These are phyloP conservation scores for Fusarium sp. DNA, from an alignment of 2,329 filamentous ascomycete species.

Conservation along the genomic window DNA sequence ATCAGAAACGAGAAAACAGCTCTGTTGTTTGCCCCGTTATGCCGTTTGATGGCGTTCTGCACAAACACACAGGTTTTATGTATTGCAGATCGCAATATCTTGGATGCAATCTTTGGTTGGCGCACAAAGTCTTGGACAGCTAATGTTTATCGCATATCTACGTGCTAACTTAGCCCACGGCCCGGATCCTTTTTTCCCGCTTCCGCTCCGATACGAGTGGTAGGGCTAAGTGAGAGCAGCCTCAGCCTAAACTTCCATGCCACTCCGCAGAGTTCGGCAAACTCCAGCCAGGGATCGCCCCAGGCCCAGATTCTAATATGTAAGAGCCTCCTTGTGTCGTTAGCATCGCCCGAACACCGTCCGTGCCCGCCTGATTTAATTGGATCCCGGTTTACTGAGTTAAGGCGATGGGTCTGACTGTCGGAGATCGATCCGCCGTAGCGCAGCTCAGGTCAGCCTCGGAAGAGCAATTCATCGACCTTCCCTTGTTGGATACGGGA, in stretches of 20 bases:
- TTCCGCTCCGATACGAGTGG: not conserved
- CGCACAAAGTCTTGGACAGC: not conserved
- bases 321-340: no score
- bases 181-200: not conserved
- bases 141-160: no score
- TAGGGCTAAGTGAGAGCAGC: not conserved
- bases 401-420: no score
- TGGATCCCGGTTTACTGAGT: no score
- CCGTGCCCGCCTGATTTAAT: not conserved
- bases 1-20: not conserved
- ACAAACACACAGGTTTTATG: not conserved
- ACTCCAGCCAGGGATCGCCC: not conserved
- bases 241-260: not conserved
- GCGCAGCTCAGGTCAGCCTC: no score
- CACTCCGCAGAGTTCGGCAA: not conserved
- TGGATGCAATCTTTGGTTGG: not conserved
- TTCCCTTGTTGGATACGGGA: not conserved
- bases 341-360: no score
- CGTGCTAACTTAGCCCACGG: not conserved
- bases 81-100: not conserved
- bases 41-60: not conserved
- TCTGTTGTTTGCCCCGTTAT: not conserved
- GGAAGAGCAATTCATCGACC: not conserved
- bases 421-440: no score
- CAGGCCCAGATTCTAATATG: no score